These are phyloP conservation scores for Chlamydomonas sp. DNA, from an alignment of 139 green algal genomes.

Conservation along the genomic window DNA sequence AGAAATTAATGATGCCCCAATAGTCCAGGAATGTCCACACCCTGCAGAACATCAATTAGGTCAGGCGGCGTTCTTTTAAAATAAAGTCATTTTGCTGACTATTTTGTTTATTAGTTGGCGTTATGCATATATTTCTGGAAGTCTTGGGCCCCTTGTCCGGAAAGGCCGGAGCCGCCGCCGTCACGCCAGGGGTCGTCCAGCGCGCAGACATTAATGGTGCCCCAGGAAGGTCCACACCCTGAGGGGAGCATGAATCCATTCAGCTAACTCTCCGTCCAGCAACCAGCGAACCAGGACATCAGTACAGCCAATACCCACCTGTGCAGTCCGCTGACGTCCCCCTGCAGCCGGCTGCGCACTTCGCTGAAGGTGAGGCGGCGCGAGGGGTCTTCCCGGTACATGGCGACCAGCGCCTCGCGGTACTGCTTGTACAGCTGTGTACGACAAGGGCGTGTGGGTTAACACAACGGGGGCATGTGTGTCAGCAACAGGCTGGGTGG, in stretches of 20 bases:
- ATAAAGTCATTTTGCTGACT: too few species aligned
- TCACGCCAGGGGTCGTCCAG: neutral
- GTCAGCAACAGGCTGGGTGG: too few species aligned
- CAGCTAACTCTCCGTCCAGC: neutral
- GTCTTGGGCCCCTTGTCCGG: neutral
- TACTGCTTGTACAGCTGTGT: constrained; percentile 66
- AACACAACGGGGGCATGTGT: too few species aligned
- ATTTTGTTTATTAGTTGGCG: too few species aligned
- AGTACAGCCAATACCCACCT: constrained; percentile 2
- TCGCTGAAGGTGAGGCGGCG: constrained; percentile 75
- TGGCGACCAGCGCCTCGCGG: constrained; percentile 79
- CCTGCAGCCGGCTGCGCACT: constrained; percentile 53
- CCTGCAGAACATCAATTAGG: too few species aligned
- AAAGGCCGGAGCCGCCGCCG: neutral
- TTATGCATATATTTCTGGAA: too few species aligned
- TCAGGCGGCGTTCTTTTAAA: too few species aligned
- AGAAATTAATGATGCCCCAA: constrained; percentile 94
- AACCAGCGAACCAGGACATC: neutral
- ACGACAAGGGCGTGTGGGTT: neutral
- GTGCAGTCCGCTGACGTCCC: constrained; percentile 72
- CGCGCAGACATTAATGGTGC: neutral
- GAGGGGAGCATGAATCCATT: neutral
- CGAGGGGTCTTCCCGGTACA: constrained; percentile 69
- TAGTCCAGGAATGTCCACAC: constrained; percentile 83
- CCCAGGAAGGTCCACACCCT: neutral